Conservation (phyloP, 2,329 filamentous ascomycete species). For the Nigrospora sphaerica region DNA sequence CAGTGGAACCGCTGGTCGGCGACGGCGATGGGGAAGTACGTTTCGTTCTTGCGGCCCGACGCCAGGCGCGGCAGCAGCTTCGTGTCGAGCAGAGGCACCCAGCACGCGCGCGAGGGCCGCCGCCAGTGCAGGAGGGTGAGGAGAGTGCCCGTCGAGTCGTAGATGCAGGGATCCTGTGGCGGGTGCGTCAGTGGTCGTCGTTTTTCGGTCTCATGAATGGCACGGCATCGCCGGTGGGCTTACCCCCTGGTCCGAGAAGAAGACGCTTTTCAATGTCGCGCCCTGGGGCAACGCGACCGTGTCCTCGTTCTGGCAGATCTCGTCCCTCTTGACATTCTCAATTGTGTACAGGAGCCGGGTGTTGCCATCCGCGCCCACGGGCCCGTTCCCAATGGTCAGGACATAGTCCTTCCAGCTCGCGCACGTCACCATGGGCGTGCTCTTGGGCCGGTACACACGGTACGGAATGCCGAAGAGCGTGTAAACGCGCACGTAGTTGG, state of each 20-base stretch:
- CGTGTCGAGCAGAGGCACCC: constrained; percentile 91
- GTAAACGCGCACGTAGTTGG: constrained; percentile 86
- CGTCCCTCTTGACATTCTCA: constrained; percentile 87
- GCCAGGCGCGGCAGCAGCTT: constrained; percentile 74
- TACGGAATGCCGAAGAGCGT: constrained; percentile 88
- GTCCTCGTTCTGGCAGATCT: constrained; percentile 92
- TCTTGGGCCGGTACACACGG: constrained; percentile 86
- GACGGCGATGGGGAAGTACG: constrained; percentile 92
- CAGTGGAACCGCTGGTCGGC: constrained; percentile 92
- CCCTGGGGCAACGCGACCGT: constrained; percentile 76
- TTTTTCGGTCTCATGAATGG: neutral
- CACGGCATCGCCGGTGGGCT: constrained; percentile 22
- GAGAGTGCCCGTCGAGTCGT: constrained; percentile 85
- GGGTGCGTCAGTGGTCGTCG: neutral
- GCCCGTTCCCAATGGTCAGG: constrained; percentile 90
- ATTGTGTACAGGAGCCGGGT: constrained; percentile 83
- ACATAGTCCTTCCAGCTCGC: constrained; percentile 94
- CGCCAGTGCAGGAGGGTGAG: constrained; percentile 90
- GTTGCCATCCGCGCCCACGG: constrained; percentile 70
- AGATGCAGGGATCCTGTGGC: constrained; percentile 81
- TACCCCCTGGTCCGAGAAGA: constrained; percentile 89
- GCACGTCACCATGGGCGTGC: constrained; percentile 82
- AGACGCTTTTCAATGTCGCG: constrained; percentile 69
- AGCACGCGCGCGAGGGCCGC: constrained; percentile 72
- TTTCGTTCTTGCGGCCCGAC: constrained; percentile 78